Percentiles rank a stretch among this genome's conserved stretches.
Conservation (phyloP, 495 filamentous ascomycete species). For the Tuber melanosporum region DNA sequence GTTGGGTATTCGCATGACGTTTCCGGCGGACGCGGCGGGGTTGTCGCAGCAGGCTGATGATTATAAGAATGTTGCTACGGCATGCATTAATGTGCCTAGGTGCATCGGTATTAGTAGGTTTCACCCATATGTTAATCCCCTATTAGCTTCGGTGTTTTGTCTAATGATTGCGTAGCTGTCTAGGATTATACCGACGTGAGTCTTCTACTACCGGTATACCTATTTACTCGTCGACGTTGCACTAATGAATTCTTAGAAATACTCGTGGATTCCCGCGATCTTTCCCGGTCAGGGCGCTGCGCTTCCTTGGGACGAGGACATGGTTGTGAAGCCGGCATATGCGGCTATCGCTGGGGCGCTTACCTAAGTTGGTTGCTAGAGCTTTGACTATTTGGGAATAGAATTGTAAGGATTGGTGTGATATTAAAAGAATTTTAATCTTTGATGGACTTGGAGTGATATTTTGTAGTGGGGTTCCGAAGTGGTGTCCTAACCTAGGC, state of each 20-base stretch:
- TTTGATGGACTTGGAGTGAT: no score
- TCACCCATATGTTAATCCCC: not conserved
- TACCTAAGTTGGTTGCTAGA: conserved; percentile 10
- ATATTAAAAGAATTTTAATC: not conserved
- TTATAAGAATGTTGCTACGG: conserved; percentile 53
- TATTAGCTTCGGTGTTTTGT: no score
- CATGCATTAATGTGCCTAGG: conserved; percentile 52
- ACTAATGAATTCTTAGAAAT: conserved; percentile 41
- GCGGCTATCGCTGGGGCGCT: conserved; percentile 44
- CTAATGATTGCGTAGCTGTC: conserved; percentile 8
- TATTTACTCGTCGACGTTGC: not conserved
- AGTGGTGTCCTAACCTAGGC: no score
- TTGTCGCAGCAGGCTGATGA: conserved; percentile 53
- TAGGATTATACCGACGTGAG: conserved; percentile 36
- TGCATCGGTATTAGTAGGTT: conserved; percentile 59
- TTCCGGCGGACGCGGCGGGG: conserved; percentile 47
- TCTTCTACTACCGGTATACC: no score
- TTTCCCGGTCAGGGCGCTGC: conserved; percentile 53
- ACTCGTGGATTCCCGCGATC: conserved; percentile 51
- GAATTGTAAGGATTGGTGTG: not conserved
- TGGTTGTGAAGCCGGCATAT: conserved; percentile 46
- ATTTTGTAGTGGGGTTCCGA: no score
- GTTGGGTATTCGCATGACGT: conserved; percentile 54
- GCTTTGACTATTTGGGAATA: not conserved
- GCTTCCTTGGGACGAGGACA: no score